Conservation (phyloP, 352 stramenopile species). For the Achlya hypogyna region DNA sequence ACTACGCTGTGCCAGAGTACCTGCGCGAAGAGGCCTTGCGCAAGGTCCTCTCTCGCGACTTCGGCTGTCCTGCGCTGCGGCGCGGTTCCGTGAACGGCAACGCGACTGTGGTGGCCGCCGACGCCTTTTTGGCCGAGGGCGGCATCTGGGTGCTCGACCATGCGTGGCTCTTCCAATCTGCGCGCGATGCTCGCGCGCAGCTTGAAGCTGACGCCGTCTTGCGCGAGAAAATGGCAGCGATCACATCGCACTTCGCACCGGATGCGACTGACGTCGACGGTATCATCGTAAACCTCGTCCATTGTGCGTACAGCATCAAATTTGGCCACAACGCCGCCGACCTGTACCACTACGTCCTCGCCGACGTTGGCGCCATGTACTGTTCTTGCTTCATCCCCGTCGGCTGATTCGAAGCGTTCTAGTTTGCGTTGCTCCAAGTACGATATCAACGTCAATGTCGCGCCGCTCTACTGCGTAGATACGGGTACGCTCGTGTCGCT, state of each 20-base stretch:
- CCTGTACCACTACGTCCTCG: conserved; percentile 45
- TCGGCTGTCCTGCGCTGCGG: conserved; percentile 22
- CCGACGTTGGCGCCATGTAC: conserved; percentile 28
- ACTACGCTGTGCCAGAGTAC: conserved; percentile 31
- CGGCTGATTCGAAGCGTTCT: background rate
- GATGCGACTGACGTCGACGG: conserved; percentile 19
- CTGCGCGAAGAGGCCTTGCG: conserved; percentile 29
- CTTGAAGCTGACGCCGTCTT: conserved; percentile 25
- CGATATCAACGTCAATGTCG: conserved; percentile 35
- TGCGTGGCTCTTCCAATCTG: conserved; percentile 34
- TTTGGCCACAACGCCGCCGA: conserved; percentile 34
- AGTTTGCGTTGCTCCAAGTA: conserved; percentile 34
- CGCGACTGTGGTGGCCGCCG: conserved; percentile 18
- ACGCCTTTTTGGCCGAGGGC: conserved; percentile 17
- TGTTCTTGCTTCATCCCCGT: background rate
- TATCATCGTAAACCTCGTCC: conserved; percentile 30
- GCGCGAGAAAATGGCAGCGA: conserved; percentile 22
- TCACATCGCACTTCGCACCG: background rate
- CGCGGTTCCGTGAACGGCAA: conserved; percentile 20
- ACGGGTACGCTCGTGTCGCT: conserved; percentile 38
- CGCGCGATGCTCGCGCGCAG: conserved; percentile 31
- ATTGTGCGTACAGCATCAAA: conserved; percentile 40
- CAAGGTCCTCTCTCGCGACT: conserved; percentile 26
- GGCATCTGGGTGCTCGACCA: conserved; percentile 27
- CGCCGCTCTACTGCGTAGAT: conserved; percentile 39